Percentiles rank a stretch among this genome's conserved stretches.
phyloP scores from a whole-genome alignment of 2,329 filamentous ascomycete species.

The Arthroderma sp. region DNA sequence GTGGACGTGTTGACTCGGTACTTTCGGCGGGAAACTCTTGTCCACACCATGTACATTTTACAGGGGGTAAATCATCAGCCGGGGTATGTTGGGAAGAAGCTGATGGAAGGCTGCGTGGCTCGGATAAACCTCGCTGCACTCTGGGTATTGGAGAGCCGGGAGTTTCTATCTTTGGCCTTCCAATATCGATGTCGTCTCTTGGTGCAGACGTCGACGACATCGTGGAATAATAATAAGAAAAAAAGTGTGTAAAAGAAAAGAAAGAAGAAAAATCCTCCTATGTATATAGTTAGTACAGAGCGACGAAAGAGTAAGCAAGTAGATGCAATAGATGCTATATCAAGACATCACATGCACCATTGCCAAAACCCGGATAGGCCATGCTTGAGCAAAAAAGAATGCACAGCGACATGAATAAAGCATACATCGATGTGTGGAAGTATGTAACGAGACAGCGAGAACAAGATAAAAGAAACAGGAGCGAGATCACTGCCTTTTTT shows the following conservation, averaged over 20 bases:
- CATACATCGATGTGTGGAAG: not conserved
- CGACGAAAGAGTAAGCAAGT: not conserved
- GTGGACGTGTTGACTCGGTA: conserved; percentile 17
- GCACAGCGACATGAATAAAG: not conserved
- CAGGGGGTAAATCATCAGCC: conserved; percentile 1
- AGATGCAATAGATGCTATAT: not conserved
- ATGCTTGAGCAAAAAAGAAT: not conserved
- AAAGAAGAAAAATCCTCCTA: not conserved
- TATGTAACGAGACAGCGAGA: not conserved
- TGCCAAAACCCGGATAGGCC: too few species aligned
- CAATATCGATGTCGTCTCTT: conserved; percentile 2
- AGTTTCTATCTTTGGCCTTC: not conserved
- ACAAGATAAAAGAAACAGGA: not conserved
- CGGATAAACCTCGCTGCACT: conserved; percentile 1
- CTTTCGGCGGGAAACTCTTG: conserved; percentile 23
- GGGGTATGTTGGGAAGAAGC: conserved; percentile 6
- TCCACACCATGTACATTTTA: conserved; percentile 30
- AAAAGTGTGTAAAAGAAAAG: not conserved
- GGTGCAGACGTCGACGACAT: conserved; percentile 3
- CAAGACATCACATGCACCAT: not conserved
- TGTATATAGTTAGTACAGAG: not conserved
- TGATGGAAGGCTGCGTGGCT: conserved; percentile 7
- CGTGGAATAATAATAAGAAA: too few species aligned
- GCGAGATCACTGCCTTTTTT: not conserved
- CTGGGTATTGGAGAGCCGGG: not conserved